Evolutionary conservation across 2,329 filamentous ascomycete species (phyloP).

Genomic region (Coniella lustricola): DNA sequence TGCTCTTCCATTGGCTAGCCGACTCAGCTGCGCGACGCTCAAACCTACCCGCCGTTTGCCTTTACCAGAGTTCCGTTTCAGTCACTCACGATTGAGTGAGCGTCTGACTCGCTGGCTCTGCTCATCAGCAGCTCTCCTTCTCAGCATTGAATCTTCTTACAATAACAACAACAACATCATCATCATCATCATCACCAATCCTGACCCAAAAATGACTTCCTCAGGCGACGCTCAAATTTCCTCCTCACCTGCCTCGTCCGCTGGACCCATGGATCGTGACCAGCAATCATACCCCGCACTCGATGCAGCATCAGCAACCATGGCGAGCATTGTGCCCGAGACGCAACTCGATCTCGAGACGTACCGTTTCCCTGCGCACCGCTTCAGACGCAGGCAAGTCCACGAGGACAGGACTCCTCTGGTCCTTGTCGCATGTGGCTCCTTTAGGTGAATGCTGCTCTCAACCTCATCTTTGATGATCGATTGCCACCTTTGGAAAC

Average conservation of each 20-base stretch:
- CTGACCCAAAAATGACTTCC: background rate
- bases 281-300: background rate
- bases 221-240: background rate
- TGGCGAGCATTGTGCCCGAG: slow-evolving; percentile 13
- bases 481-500: background rate
- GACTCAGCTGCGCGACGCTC: too few species aligned
- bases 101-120: too few species aligned
- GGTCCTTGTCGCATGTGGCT: slow-evolving; percentile 30
- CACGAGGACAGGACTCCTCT: slow-evolving; percentile 25
- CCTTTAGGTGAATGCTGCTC: slow-evolving; percentile 23
- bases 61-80: too few species aligned
- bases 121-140: too few species aligned
- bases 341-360: slow-evolving; percentile 15
- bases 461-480: background rate
- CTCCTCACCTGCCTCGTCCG: background rate
- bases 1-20: too few species aligned
- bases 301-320: slow-evolving; percentile 1
- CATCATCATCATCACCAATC: background rate
- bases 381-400: slow-evolving; percentile 21
- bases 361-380: slow-evolving; percentile 24
- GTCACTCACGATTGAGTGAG: too few species aligned
- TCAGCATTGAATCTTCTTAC: too few species aligned
- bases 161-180: too few species aligned
- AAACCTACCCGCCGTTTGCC: too few species aligned
- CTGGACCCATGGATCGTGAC: slow-evolving; percentile 4